These are phyloP conservation scores for Phytophthora fragariae DNA, from an alignment of 352 stramenopile genomes.

Conservation along the genomic window DNA sequence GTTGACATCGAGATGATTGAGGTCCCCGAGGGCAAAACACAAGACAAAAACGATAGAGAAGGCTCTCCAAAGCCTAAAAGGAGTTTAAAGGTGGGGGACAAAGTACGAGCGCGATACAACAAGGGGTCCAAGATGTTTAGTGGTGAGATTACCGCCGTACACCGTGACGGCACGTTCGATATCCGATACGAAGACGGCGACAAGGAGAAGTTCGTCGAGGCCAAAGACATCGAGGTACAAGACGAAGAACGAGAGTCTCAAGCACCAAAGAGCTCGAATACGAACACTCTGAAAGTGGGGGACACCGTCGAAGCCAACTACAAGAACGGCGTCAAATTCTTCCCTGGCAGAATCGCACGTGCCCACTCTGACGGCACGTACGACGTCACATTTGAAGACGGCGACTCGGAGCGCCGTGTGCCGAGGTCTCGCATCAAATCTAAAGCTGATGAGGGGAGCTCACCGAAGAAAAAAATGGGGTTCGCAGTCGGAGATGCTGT, in stretches of 20 bases:
- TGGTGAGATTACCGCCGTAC: constrained; percentile 39
- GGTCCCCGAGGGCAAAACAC: constrained; percentile 14
- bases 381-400: constrained; percentile 62
- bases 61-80: constrained; percentile 6
- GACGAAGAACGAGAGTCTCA: constrained; percentile 8
- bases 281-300: constrained; percentile 22
- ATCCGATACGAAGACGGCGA: constrained; percentile 72
- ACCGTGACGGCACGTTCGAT: constrained; percentile 65
- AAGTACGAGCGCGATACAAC: constrained; percentile 55
- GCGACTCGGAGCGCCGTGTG: constrained; percentile 56
- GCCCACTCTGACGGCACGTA: constrained; percentile 62
- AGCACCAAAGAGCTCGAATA: not conserved
- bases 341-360: constrained; percentile 64
- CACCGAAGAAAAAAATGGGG: constrained; percentile 22
- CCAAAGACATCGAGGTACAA: constrained; percentile 43
- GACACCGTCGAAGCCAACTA: constrained; percentile 47
- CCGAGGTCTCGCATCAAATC: constrained; percentile 33
- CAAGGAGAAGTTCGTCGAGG: constrained; percentile 43
- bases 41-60: not conserved
- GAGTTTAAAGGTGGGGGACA: constrained; percentile 40
- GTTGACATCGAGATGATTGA: constrained; percentile 40
- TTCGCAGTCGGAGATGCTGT: constrained; percentile 51
- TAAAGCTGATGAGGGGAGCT: constrained; percentile 11
- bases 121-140: constrained; percentile 50
- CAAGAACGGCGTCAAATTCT: constrained; percentile 54